phyloP scores from a whole-genome alignment of 306 rosid species.

The Arachis stenosperma region DNA sequence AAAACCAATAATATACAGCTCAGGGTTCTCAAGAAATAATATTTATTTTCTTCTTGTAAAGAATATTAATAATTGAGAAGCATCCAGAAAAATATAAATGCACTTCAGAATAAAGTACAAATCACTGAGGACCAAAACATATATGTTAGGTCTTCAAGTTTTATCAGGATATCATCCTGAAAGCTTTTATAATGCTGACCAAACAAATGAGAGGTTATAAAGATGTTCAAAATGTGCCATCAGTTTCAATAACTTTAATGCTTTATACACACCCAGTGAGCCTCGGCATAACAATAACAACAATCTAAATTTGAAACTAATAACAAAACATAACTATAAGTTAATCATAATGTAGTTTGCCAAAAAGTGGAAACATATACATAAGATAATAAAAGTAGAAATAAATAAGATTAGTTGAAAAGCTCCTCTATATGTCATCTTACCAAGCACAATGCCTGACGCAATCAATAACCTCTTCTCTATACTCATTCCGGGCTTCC shows the following conservation, averaged over 20 bases:
- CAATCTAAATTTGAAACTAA: constrained; percentile 8
- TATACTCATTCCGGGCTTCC: neutral
- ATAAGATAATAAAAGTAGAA: neutral
- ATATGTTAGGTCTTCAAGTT: constrained; percentile 8
- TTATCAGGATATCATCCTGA: neutral
- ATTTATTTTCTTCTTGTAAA: constrained; percentile 4
- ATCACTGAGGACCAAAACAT: constrained; percentile 1
- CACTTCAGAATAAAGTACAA: constrained; percentile 2
- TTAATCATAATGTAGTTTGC: neutral
- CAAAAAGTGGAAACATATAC: neutral
- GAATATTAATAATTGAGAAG: constrained; percentile 12
- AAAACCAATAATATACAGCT: constrained; percentile 11
- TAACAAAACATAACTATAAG: constrained; percentile 13
- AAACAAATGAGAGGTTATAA: constrained; percentile 6
- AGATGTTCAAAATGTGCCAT: constrained; percentile 20
- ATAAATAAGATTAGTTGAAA: neutral
- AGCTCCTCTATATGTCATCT: constrained; percentile 28
- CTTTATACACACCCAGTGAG: neutral
- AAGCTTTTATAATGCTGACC: neutral
- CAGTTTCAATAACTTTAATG: constrained; percentile 6
- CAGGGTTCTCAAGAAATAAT: neutral
- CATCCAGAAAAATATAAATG: constrained; percentile 24
- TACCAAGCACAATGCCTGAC: constrained; percentile 51
- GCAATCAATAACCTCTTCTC: constrained; percentile 34
- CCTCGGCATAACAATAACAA: neutral